Evolutionary conservation across 352 stramenopile genomes (phyloP), one percentile per base, ranked within the genome.

Genomic region (Pythium periplocum): DNA sequence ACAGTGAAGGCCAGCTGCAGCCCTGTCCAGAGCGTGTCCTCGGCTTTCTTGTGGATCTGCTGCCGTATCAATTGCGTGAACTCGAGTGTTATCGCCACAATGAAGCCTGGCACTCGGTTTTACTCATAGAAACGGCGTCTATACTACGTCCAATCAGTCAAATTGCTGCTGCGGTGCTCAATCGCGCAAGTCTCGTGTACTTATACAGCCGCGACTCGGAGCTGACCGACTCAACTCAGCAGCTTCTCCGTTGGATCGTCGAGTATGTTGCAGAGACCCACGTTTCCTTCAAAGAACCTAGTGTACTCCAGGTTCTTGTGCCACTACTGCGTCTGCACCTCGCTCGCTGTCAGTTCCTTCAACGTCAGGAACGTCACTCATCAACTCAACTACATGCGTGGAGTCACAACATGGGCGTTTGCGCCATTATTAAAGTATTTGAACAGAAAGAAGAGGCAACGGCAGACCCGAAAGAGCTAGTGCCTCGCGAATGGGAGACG

Each of bases 211-310:
- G 12, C 3, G 39, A 34, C 0, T 0, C 9, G 1, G 38, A 9
- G 6, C 36, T 44, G 7, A 42, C 47, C 7, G 12, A 33, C 8
- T 6, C 7, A 1, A 38, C 55, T 17, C 7, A 57, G 9, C 48
- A 44, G 5, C 48, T 56, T 10, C 32, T 63, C 0, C 42, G 51
- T 0, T 63, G 51, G 50, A 47, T 56, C 6, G 37, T 58, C 33
- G 31, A 30, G 2, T 44, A 50, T 4, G 44, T 63, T 5, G 50
- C 57, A n/a, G 57, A 63, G 12, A 57, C 38, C 30, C 32, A 45
- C 2, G 11, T 38, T 6, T 39, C 38, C 2, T 63, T 55, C 31
- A 38, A 41, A 40, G 57, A 63, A 45, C 50, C 50, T 6, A 30
- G 30, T 4, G 45, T 63, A 6, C 33, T 58, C 3, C 5, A 39